These are phyloP conservation scores for Albifimbria verrucaria DNA, from an alignment of 2,329 filamentous ascomycete genomes.

Conservation along the genomic window DNA sequence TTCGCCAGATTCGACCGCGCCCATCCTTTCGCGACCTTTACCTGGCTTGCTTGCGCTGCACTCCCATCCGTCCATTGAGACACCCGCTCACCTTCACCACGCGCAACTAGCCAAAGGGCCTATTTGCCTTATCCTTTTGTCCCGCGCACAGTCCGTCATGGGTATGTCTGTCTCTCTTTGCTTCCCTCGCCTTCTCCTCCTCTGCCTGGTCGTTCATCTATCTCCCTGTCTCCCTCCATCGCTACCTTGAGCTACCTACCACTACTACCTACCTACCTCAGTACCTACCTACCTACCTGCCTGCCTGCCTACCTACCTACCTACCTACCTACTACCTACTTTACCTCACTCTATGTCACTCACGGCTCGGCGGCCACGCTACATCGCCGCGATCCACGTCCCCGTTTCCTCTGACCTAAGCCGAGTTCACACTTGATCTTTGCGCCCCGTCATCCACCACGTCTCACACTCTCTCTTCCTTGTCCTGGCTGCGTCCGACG, in stretches of 20 bases:
- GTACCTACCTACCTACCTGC: slow-evolving; percentile 1
- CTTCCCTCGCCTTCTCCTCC: neutral
- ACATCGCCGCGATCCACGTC: neutral
- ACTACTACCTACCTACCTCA: slow-evolving; percentile 7
- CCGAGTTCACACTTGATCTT: neutral
- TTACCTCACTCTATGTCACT: neutral
- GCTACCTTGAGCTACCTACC: slow-evolving; percentile 4
- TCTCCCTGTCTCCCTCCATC: neutral
- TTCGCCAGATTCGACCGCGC: slow-evolving; percentile 12
- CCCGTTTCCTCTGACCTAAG: neutral
- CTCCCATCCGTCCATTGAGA: slow-evolving; percentile 20
- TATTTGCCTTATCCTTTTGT: neutral
- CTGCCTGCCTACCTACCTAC: neutral
- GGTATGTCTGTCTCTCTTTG: neutral
- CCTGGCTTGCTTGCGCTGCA: slow-evolving; percentile 7
- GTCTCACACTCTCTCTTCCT: neutral
- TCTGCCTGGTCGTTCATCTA: neutral
- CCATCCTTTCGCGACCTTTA: slow-evolving; percentile 17
- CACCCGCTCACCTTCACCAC: slow-evolving; percentile 18
- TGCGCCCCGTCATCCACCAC: neutral
- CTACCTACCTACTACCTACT: neutral
- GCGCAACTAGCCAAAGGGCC: neutral
- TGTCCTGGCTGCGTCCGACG: neutral
- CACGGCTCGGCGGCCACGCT: neutral
- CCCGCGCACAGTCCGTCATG: neutral